Evolutionary conservation across 2,329 filamentous ascomycete species (phyloP).

Genomic region (Aspergillus sp.): DNA sequence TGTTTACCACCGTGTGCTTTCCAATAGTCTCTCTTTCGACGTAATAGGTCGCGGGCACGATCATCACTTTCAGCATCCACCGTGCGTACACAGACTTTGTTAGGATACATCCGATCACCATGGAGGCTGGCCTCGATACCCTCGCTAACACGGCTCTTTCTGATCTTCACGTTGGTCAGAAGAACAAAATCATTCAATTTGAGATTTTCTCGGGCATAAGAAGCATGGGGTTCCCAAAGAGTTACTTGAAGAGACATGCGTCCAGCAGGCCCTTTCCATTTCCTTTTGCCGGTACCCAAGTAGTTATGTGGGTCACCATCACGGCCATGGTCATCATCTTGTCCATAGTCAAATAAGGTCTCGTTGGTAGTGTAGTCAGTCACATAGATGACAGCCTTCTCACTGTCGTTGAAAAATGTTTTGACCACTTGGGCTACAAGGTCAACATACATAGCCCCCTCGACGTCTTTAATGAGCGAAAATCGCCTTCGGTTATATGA

Average conservation of each 20-base stretch:
- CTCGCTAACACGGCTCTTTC: constrained; percentile 46
- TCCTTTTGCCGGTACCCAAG: constrained; percentile 28
- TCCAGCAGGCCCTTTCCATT: constrained; percentile 72
- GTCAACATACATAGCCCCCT: constrained; percentile 57
- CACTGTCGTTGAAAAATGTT: constrained; percentile 39
- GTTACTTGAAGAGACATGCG: constrained; percentile 67
- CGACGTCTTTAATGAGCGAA: constrained; percentile 60
- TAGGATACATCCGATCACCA: constrained; percentile 49
- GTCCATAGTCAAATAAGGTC: constrained; percentile 53
- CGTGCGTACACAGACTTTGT: constrained; percentile 56
- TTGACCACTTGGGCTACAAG: constrained; percentile 68
- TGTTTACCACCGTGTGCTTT: constrained; percentile 36
- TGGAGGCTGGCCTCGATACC: constrained; percentile 70
- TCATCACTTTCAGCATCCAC: constrained; percentile 44
- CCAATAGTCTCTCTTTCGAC: constrained; percentile 63
- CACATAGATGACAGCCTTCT: constrained; percentile 62
- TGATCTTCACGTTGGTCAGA: constrained; percentile 70
- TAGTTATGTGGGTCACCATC: constrained; percentile 58
- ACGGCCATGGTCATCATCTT: constrained; percentile 31
- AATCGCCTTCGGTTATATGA: constrained; percentile 35
- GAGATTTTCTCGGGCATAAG: constrained; percentile 53
- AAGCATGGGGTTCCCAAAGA: constrained; percentile 64
- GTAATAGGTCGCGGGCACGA: constrained; percentile 54
- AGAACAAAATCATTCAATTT: constrained; percentile 57
- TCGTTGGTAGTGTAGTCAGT: constrained; percentile 77